Evolutionary conservation across 345 rosid genomes (phyloP).

Genomic region (Eucalyptus regnans): DNA sequence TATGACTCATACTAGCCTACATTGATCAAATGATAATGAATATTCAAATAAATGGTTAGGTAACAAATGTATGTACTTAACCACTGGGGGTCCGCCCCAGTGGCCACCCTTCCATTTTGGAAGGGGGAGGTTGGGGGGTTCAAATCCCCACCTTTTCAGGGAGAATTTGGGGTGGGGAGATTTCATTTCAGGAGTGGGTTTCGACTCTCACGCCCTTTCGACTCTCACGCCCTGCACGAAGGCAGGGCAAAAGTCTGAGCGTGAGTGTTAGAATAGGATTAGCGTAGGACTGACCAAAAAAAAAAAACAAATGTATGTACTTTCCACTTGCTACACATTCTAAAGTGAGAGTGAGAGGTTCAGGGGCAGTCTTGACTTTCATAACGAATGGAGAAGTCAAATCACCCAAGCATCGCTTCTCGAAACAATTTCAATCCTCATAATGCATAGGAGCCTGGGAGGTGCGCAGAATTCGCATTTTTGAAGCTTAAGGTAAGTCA

Average conservation of each 20-base stretch:
- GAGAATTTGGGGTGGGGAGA: too few species aligned
- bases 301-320: not conserved
- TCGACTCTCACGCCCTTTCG: too few species aligned
- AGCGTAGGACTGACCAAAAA: too few species aligned
- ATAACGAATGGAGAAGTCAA: not conserved
- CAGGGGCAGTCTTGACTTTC: not conserved
- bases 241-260: too few species aligned
- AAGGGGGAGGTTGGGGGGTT: too few species aligned
- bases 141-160: too few species aligned
- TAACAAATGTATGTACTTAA: not conserved
- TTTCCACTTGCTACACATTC: not conserved
- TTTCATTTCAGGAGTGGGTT: too few species aligned
- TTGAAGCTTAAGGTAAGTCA: not conserved
- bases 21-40: not conserved
- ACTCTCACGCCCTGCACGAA: too few species aligned
- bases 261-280: too few species aligned
- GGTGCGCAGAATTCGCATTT: not conserved
- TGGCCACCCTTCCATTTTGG: too few species aligned
- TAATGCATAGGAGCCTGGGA: not conserved
- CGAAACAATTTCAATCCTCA: not conserved
- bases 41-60: not conserved
- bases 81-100: too few species aligned
- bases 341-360: not conserved
- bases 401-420: not conserved
- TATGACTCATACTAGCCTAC: too few species aligned